Base-by-base conservation (phyloP, 768 basidiomycete genomes). In the Mycena amicta region DNA sequence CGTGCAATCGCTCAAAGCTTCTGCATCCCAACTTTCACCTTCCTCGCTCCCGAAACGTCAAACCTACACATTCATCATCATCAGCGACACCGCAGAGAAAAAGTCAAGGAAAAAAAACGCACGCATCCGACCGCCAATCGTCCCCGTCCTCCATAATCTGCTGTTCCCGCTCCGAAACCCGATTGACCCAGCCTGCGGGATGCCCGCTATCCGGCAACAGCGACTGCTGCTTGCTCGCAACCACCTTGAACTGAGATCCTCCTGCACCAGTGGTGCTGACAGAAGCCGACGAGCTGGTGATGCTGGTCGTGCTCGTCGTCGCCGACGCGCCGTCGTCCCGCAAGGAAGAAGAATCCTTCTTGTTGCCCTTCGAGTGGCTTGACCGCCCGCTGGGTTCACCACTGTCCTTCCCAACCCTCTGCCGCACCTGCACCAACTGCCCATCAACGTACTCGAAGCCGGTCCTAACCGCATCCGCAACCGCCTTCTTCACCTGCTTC, bases 361-460 rank as follows among this genome's bases (percentile, higher is more conserved):
- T 75, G 4, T 68, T 74, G 16, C 30, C 66, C 67, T 75, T 76
- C 22, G 76, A 45, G 5, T 12, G 27, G 76, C 31, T 83, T 78
- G 26, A 8, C 22, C 43, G 15, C 8, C 43, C 43, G n/a, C n/a
- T n/a, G n/a, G n/a, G 41, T 23, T 68, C 68, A 27, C 70, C 69
- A 69, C 80, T 81, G 50, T 82, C 92, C 63, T 84, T 83, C 47
- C 85, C 80, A 85, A 93, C 86, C 33, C 84, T 78, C 59, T 92
- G 88, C n/a, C 91, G 78, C 45, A 98, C 92, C n/a, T 83, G 80
- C 23, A 93, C 89, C 20, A 98, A 83, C 75, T 95, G 93, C 16
- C 89, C 90, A 66, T 98, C 94, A 40, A 94, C 77, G 64, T 94
- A 91, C 71, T 93, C 93, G 60, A 98, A 75, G 0, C 87, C 93